Conservation (phyloP, 805 yeast species). For the Starmerella khaoyaiensis region DNA sequence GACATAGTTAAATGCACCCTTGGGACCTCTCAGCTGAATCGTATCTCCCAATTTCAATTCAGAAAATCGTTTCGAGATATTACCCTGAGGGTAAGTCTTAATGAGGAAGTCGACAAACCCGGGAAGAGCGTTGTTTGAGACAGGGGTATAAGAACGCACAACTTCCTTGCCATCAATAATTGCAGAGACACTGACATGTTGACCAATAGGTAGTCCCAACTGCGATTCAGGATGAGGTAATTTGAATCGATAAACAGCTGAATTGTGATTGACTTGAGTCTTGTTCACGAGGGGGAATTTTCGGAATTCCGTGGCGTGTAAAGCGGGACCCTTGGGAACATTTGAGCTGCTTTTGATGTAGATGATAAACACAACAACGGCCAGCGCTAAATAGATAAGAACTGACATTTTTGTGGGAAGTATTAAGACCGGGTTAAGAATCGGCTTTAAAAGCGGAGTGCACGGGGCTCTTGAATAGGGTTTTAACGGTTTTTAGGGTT, state of each 20-base stretch:
- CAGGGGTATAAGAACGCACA: constrained; percentile 81
- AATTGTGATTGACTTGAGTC: constrained; percentile 62
- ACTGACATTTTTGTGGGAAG: too few relatives aligned
- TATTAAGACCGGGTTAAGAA: too few relatives aligned
- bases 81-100: constrained; percentile 74
- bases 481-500: too few relatives aligned
- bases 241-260: constrained; percentile 67
- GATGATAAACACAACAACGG: too few relatives aligned
- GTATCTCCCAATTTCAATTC: constrained; percentile 64
- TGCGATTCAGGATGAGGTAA: constrained; percentile 62
- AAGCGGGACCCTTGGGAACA: constrained; percentile 3
- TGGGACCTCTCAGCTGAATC: constrained; percentile 63
- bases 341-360: too few relatives aligned
- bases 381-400: too few relatives aligned
- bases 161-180: constrained; percentile 65
- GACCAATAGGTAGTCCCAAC: constrained; percentile 87
- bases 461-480: too few relatives aligned
- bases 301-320: constrained; percentile 14
- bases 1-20: constrained; percentile 71
- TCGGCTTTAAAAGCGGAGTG: too few relatives aligned
- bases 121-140: constrained; percentile 51
- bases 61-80: constrained; percentile 63
- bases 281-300: constrained; percentile 71
- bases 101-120: constrained; percentile 79
- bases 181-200: constrained; percentile 75